phyloP scores from a whole-genome alignment of 805 yeast species.

The Candida xiaguanensis region DNA sequence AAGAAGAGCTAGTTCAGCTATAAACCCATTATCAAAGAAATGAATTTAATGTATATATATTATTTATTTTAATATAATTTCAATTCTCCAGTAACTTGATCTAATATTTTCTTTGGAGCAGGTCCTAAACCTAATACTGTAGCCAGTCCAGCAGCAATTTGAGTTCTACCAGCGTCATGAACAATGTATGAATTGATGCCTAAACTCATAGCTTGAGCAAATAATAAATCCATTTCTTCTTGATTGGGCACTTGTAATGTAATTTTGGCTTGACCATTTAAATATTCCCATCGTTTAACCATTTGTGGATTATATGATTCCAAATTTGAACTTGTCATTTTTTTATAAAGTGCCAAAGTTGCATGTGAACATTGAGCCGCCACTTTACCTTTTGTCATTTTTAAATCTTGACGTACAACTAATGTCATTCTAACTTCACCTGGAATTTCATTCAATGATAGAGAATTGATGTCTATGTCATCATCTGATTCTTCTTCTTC shows the following conservation, averaged over 20 bases:
- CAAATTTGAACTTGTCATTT: constrained; percentile 51
- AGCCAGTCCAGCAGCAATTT: constrained; percentile 92
- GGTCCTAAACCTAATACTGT: constrained; percentile 98
- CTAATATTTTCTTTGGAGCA: constrained; percentile 79
- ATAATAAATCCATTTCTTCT: constrained; percentile 71
- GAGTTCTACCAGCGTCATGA: constrained; percentile 97
- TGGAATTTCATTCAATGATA: constrained; percentile 57
- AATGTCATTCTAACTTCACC: constrained; percentile 87
- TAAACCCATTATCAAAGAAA: constrained; percentile 33
- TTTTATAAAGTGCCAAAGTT: constrained; percentile 82
- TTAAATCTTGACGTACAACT: constrained; percentile 81
- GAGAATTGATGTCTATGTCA: constrained; percentile 54
- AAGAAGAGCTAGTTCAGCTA: constrained; percentile 41
- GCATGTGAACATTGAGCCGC: constrained; percentile 99
- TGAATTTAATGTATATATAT: constrained; percentile 8
- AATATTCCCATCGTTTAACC: constrained; percentile 70
- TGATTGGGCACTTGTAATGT: constrained; percentile 69
- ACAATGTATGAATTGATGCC: constrained; percentile 79
- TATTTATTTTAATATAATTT: constrained; percentile 48
- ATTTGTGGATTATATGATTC: constrained; percentile 58
- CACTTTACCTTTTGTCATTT: constrained; percentile 91
- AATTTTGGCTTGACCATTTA: constrained; percentile 89
- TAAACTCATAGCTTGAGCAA: constrained; percentile 74
- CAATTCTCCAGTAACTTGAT: constrained; percentile 75
- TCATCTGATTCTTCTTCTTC: constrained; percentile 37